Percentiles rank a stretch among this genome's conserved stretches.
These are phyloP conservation scores for Dictyostelium intermedium DNA, from an alignment of 78 protist genomes.

Conservation along the genomic window DNA sequence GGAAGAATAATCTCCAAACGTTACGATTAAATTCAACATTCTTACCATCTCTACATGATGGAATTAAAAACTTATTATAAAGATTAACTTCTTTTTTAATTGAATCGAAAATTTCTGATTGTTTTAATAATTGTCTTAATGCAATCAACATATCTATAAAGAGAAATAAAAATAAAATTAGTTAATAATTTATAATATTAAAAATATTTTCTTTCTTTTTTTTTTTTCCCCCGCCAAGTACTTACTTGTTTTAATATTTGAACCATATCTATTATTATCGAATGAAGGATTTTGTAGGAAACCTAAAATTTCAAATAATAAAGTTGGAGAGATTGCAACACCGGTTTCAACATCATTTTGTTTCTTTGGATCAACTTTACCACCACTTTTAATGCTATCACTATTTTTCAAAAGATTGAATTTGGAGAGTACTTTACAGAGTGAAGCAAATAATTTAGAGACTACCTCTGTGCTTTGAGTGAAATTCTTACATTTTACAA, in stretches of 20 bases:
- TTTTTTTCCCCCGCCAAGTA: not conserved
- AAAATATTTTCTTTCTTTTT: not conserved
- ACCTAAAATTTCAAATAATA: conserved; percentile 34
- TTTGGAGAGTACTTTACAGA: conserved; percentile 9
- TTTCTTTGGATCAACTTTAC: conserved; percentile 29
- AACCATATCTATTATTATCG: conserved; percentile 6
- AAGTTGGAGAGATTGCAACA: conserved; percentile 39
- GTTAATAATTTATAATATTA: not conserved
- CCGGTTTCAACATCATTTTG: conserved; percentile 18
- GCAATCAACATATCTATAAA: conserved; percentile 43
- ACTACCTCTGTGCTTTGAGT: conserved; percentile 14
- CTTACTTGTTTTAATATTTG: conserved; percentile 35
- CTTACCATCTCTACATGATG: conserved; percentile 56
- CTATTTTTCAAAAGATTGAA: conserved; percentile 18
- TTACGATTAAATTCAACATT: conserved; percentile 67
- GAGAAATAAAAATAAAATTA: not conserved
- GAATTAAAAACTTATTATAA: conserved; percentile 29
- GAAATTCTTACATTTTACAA: conserved; percentile 36
- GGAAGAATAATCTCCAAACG: conserved; percentile 65
- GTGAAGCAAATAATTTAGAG: conserved; percentile 14
- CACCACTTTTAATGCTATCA: conserved; percentile 28
- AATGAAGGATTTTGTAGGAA: not conserved
- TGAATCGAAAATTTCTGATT: conserved; percentile 46
- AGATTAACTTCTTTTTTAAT: conserved; percentile 41
- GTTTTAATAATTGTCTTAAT: conserved; percentile 60